Conservation (phyloP, 2,329 filamentous ascomycete genomes). For the Xylariaceae sp. region DNA sequence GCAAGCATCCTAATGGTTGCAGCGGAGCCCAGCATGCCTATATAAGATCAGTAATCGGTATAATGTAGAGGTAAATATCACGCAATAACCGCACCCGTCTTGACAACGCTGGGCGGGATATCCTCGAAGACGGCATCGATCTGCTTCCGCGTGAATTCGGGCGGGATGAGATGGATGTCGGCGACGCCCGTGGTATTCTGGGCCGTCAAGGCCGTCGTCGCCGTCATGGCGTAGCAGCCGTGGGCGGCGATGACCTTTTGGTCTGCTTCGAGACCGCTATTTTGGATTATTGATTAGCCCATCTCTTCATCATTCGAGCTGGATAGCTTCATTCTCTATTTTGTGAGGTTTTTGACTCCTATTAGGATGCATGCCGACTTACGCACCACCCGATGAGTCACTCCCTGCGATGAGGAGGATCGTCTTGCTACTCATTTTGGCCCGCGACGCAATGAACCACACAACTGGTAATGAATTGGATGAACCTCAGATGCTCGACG, state of each 20-base stretch:
- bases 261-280: constrained; percentile 86
- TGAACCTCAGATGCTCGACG: not conserved
- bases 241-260: constrained; percentile 91
- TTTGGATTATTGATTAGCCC: not conserved
- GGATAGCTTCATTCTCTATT: not conserved
- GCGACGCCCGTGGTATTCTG: constrained; percentile 86
- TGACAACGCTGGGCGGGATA: constrained; percentile 83
- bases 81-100: constrained; percentile 61
- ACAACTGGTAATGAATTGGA: not conserved
- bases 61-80: no score
- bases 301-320: not conserved
- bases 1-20: constrained; percentile 66
- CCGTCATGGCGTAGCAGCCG: constrained; percentile 92
- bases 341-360: constrained; percentile 1
- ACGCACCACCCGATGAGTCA: constrained; percentile 87
- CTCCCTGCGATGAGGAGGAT: constrained; percentile 83
- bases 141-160: constrained; percentile 74
- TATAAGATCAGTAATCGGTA: not conserved
- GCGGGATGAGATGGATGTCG: constrained; percentile 73
- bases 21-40: constrained; percentile 77
- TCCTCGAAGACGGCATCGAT: constrained; percentile 81
- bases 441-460: not conserved
- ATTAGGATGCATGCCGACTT: constrained; percentile 31
- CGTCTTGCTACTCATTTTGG: constrained; percentile 39
- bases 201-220: constrained; percentile 90